Evolutionary conservation across 2,329 filamentous ascomycete species (phyloP).

Genomic region (Verticillium longisporum): DNA sequence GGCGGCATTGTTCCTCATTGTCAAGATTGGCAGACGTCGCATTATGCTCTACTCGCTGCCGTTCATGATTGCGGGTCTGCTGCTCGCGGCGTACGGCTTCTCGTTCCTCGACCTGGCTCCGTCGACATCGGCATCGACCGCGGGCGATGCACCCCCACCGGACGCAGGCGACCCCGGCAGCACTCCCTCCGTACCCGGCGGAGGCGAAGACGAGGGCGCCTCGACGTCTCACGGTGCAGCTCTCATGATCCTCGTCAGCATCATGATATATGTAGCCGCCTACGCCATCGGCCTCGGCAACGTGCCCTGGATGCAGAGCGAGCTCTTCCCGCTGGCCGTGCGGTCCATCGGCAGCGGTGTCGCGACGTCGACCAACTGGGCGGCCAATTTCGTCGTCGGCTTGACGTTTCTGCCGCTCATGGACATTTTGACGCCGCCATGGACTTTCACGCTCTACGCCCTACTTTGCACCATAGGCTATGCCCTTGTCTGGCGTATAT

Average conservation of each 20-base stretch:
- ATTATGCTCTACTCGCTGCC: constrained; percentile 81
- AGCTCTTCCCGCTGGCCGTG: constrained; percentile 76
- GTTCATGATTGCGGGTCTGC: constrained; percentile 70
- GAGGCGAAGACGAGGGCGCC: constrained; percentile 5
- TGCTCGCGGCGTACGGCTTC: constrained; percentile 68
- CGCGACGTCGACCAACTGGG: constrained; percentile 80
- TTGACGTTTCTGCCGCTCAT: constrained; percentile 86
- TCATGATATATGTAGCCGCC: constrained; percentile 76
- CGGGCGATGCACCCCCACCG: not conserved
- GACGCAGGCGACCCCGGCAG: not conserved
- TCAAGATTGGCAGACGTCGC: constrained; percentile 69
- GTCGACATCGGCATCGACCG: constrained; percentile 7
- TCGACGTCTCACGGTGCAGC: constrained; percentile 28
- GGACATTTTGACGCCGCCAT: constrained; percentile 63
- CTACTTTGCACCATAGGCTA: constrained; percentile 63
- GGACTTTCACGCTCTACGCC: constrained; percentile 80
- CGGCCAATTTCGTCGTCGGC: constrained; percentile 77
- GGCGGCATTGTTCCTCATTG: constrained; percentile 69
- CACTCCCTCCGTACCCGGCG: constrained; percentile 9
- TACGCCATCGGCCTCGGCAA: constrained; percentile 87
- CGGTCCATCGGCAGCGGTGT: constrained; percentile 66
- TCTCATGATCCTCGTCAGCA: constrained; percentile 60
- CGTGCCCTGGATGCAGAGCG: constrained; percentile 93
- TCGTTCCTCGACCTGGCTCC: constrained; percentile 46
- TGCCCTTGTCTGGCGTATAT: constrained; percentile 62